Conservation (phyloP, 331 rosid genomes). For the Arachis monticola region DNA sequence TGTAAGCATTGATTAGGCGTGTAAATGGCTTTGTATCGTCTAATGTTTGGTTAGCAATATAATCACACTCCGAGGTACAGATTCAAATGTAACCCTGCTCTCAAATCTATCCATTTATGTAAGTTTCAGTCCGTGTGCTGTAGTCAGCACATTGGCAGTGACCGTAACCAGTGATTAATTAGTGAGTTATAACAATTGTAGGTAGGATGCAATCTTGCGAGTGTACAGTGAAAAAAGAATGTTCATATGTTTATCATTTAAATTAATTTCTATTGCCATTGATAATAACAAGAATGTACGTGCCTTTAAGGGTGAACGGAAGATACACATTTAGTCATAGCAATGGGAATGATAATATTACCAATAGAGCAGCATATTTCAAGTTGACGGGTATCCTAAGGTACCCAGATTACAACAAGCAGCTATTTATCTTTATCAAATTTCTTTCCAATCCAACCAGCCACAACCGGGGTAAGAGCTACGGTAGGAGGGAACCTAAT, state of each 20-base stretch:
- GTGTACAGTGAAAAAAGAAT: neutral
- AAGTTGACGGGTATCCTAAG: neutral
- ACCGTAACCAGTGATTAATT: neutral
- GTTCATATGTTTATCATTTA: neutral
- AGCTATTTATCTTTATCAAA: conserved; percentile 59
- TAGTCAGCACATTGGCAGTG: neutral
- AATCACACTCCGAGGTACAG: conserved; percentile 18
- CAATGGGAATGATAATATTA: conserved; percentile 1
- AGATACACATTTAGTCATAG: neutral
- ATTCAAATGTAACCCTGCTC: conserved; percentile 4
- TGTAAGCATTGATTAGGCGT: conserved; percentile 5
- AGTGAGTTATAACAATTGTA: neutral
- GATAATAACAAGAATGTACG: conserved; percentile 24
- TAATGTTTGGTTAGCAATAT: conserved; percentile 39
- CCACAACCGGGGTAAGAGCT: conserved; percentile 91
- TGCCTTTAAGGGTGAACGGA: conserved; percentile 6
- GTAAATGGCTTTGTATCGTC: conserved; percentile 12
- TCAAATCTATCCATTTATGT: neutral
- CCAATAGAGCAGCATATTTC: conserved; percentile 8
- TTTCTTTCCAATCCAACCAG: conserved; percentile 88
- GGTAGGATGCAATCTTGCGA: neutral
- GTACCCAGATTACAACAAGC: conserved; percentile 1
- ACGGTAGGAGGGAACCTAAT: conserved; percentile 97
- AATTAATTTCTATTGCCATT: conserved; percentile 23
- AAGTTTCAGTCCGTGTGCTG: neutral